Evolutionary conservation across 1,139 yeast genomes (phyloP).

Genomic region (Candida sojae): DNA sequence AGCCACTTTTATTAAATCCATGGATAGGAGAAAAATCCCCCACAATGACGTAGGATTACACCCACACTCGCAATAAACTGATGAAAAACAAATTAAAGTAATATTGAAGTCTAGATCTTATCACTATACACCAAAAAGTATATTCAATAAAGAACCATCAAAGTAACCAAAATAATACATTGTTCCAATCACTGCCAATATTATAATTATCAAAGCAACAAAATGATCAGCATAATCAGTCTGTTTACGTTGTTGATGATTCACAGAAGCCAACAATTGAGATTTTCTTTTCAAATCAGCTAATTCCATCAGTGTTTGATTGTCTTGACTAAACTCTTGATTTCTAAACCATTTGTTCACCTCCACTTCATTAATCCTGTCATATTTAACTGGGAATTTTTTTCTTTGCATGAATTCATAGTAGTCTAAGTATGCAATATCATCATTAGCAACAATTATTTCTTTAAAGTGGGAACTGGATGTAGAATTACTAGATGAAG

Average conservation of each 20-base stretch:
- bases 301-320: not conserved
- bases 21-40: no score
- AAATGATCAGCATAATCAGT: not conserved
- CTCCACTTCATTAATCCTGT: not conserved
- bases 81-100: no score
- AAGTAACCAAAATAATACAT: not conserved
- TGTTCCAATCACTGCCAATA: not conserved
- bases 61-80: no score
- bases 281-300: conserved; percentile 3
- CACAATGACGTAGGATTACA: not conserved
- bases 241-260: not conserved
- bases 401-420: not conserved
- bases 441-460: conserved; percentile 3
- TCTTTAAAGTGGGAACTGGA: not conserved
- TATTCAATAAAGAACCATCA: not conserved
- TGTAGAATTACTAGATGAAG: not conserved
- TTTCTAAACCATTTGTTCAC: not conserved
- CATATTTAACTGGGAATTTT: conserved; percentile 2
- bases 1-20: no score
- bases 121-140: not conserved
- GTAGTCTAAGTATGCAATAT: conserved; percentile 1
- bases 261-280: not conserved
- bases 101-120: no score
- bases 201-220: not conserved
- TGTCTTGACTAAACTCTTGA: not conserved